Evolutionary conservation across 176 grass and related monocot genomes (phyloP), one percentile per base, ranked within the genome.

Genomic region (Musa troglodytarum): DNA sequence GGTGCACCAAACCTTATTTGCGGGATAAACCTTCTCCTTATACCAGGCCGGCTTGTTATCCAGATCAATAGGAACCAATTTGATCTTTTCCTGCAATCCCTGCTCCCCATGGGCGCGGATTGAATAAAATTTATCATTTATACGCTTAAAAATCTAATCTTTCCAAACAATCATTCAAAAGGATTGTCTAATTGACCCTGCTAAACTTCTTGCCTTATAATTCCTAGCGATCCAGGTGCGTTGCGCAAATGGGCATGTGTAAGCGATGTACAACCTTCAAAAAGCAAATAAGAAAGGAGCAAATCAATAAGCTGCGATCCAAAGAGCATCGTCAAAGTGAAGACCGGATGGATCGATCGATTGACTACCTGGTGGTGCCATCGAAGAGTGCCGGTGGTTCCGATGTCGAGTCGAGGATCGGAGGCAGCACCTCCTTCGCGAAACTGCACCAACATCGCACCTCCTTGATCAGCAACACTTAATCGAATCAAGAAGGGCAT

Each of bases 211-310:
- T 81, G 92, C 92, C 89, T 96, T 92, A 72, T 73, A 83, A 74
- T 96, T 96, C 73, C 89, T 81, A 52, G 82, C 21, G 13, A 92
- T 74, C 89, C 92, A 96, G 14, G 84, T 76, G 10, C 92, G 89
- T 81, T 87, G 92, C 1, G 89, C 89, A 63, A 72, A 96, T 34
- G 92, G 89, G 75, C 92, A 92, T 75, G 79, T 26, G 77, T 92
- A 96, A 50, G 75, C 54, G 50, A 89, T 79, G 21, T 92, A 96
- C 75, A 96, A 81, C 78, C 92, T 96, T 43, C 4, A 5, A 43
- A 43, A 43, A 0, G 20, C 23, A 65, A 15, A 65, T 12, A 22
- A 25, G 12, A 25, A 4, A 24, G 23, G 23, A 65, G 10, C n/a
- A 53, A 13, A 4, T 6, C 34, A 24, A 22, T 15, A 19, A 22